Base-by-base conservation (phyloP, 2,329 filamentous ascomycete species). In the Fusarium robinianum region DNA sequence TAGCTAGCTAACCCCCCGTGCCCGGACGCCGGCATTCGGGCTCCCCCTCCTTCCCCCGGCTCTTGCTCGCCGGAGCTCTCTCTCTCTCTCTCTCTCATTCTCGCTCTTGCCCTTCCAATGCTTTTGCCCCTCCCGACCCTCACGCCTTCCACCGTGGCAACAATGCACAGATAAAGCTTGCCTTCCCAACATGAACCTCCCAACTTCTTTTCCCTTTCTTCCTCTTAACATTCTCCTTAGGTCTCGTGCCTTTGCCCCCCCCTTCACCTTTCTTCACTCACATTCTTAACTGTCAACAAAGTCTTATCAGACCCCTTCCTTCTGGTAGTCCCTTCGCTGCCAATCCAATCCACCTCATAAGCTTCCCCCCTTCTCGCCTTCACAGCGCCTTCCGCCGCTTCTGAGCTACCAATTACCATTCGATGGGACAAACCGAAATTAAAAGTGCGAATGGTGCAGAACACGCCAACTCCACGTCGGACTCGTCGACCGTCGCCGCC, bases 341-440 rank as follows among this genome's bases (percentile, higher is more conserved):
- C n/a, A n/a, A 43, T 38, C 29, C 41, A 47, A 43, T 38, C 47
- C 36, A 23, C 38, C 29, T 30, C 22, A 34, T 33, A 41, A 32
- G 46, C 35, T 22, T 26, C 12, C 41, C 27, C 40, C 38, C 34
- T 10, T 22, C 26, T 22, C 17, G 27, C 24, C 35, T 16, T 18
- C 26, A 27, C 24, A 21, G 21, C 29, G 14, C 38, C 44, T 43
- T 47, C 45, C 44, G 52, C 59, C 46, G 35, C 55, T 52, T 52
- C 52, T n/a, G n/a, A n/a, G n/a, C n/a, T 29, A 50, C 51, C 60
- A 58, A 67, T 62, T 65, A 54, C 58, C 64, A 55, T 69, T 71
- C 68, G 68, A 71, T 71, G 68, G 67, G 68, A 70, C 67, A 67
- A 67, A 62, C 66, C 61, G 62, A 64, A 53, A 51, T 55, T 46